These are phyloP conservation scores for Yamadazyma sp. DNA, from an alignment of 1,139 yeast species.

Conservation along the genomic window DNA sequence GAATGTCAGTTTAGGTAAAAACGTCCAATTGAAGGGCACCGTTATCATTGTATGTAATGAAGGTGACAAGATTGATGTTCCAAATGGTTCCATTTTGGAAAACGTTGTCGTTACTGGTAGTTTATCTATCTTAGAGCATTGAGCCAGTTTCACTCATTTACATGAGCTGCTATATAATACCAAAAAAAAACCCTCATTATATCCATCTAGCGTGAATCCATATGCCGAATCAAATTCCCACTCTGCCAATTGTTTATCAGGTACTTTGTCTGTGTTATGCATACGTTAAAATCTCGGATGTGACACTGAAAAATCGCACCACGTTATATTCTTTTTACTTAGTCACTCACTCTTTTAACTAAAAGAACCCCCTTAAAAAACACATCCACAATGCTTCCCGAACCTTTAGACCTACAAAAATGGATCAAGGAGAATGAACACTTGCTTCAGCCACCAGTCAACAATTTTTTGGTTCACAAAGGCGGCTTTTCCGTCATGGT, in stretches of 20 bases:
- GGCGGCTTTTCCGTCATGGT: conserved; percentile 94
- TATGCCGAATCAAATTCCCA: too few relatives aligned
- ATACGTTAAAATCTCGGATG: too few relatives aligned
- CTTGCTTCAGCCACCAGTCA: conserved; percentile 86
- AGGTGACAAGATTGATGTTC: conserved; percentile 95
- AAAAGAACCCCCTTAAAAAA: not conserved
- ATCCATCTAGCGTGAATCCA: too few relatives aligned
- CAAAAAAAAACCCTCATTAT: too few relatives aligned
- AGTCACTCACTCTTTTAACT: not conserved
- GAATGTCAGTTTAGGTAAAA: conserved; percentile 88
- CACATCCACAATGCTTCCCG: conserved; percentile 49
- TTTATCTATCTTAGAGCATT: conserved; percentile 93
- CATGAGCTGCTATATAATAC: too few relatives aligned
- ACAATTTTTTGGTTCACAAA: conserved; percentile 83
- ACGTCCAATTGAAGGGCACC: conserved; percentile 91
- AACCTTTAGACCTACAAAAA: conserved; percentile 72
- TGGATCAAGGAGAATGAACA: conserved; percentile 81
- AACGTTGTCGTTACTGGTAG: conserved; percentile 97
- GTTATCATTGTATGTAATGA: conserved; percentile 97
- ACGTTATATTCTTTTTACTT: not conserved
- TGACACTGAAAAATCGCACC: conserved; percentile 3
- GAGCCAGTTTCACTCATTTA: conserved; percentile 9
- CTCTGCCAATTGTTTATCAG: not conserved
- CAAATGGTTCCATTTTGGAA: conserved; percentile 91
- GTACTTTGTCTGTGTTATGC: too few relatives aligned